phyloP scores from a whole-genome alignment of 306 rosid species.

The Calophaca sinica region DNA sequence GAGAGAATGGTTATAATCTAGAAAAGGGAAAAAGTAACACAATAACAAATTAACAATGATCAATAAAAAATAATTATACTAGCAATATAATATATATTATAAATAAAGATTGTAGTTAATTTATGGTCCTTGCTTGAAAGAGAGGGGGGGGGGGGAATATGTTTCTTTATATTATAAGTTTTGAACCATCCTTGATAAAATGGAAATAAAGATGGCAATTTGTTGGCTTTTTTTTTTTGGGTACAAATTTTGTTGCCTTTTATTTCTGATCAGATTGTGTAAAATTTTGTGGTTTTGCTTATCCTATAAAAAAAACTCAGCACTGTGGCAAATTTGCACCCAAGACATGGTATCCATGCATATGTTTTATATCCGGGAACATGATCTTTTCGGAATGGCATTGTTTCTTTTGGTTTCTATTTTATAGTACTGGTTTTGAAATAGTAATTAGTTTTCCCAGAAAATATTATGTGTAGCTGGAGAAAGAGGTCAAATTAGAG shows the following conservation, averaged over 20 bases:
- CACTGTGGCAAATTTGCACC: not conserved
- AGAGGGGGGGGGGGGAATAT: not conserved
- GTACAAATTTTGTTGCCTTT: too few relatives aligned
- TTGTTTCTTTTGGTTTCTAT: not conserved
- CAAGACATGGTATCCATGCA: not conserved
- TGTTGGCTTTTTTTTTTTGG: not conserved
- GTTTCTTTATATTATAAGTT: not conserved
- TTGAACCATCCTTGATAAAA: not conserved
- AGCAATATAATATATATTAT: not conserved
- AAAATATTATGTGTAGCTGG: too few relatives aligned
- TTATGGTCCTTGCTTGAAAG: not conserved
- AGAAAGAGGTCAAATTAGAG: not conserved
- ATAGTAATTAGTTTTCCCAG: too few relatives aligned
- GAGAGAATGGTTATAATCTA: not conserved
- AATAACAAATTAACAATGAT: not conserved
- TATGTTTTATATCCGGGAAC: not conserved
- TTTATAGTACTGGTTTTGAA: too few relatives aligned
- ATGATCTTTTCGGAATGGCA: not conserved
- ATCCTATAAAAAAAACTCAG: not conserved
- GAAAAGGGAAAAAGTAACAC: not conserved
- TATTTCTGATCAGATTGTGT: not conserved
- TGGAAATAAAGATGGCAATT: constrained; percentile 5
- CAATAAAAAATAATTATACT: not conserved
- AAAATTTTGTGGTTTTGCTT: not conserved
- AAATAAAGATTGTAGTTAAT: constrained; percentile 1